Base-by-base conservation (phyloP, 352 stramenopile genomes). In the Phytopythium mirpurense region DNA sequence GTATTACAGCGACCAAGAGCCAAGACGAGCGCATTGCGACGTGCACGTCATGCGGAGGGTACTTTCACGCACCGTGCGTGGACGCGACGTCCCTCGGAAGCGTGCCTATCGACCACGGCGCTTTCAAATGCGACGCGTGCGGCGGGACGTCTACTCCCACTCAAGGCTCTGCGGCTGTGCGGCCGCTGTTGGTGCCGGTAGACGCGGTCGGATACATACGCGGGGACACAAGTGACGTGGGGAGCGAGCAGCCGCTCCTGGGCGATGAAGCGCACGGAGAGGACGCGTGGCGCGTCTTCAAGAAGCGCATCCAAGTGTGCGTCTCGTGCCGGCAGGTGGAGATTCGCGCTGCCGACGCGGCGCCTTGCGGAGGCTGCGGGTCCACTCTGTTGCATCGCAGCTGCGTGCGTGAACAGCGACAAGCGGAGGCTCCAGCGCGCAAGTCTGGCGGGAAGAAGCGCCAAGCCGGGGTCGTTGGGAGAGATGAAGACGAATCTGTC, bases 251-350 rank as follows among this genome's bases (percentile, higher is more conserved):
- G 1, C 2, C 8, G 23, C 41, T 32, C 4, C 6, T 6, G 18
- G 16, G 48, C 24, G 53, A 32, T 48, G 64, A 66, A 29, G 44
- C 11, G 4, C 35, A 46, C 1, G 50, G 41, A 7, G 37, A 54
- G 0, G 37, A 32, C 15, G 46, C 62, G 11, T 78, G 69, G 70
- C 50, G 47, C 36, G 60, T 84, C 24, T 62, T 85, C 15, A 68
- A 67, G 0, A 65, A 68, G 41, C 38, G 56, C 1, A 50, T 90
- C 47, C 67, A 84, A 31, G 65, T 88, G 16, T 88, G 80, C 46
- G 66, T 57, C 31, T 68, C 62, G 5, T 90, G 80, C 44, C 64
- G 75, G 35, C 75, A 88, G 40, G 64, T 87, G 44, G 58, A 80
- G 41, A 66, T 90, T 47, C 44, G n/a, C 5, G 15, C 50, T 0